phyloP scores from a whole-genome alignment of 208 protist species.

The Kentomonas sorsogonicus region DNA sequence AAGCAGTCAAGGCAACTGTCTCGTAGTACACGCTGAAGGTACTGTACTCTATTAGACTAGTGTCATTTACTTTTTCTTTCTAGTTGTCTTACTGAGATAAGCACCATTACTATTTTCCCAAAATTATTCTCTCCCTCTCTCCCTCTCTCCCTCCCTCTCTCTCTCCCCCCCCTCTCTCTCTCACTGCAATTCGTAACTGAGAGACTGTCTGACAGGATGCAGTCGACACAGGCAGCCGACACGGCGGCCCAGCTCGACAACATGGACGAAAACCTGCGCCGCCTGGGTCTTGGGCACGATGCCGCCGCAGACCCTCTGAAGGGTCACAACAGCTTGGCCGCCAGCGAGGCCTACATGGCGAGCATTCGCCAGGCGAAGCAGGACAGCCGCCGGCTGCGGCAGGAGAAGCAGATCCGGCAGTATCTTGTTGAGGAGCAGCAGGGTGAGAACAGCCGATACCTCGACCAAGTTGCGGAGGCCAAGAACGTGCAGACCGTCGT shows the following conservation, averaged over 20 bases:
- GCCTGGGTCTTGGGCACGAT: constrained; percentile 43
- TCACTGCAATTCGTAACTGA: neutral
- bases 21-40: no score
- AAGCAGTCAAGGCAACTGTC: no score
- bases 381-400: constrained; percentile 37
- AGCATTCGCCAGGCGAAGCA: constrained; percentile 46
- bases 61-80: neutral
- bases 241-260: constrained; percentile 40
- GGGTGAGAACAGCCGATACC: constrained; percentile 22
- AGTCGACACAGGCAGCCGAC: constrained; percentile 18
- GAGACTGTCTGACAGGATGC: constrained; percentile 12
- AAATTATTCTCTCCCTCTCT: neutral
- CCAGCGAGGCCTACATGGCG: constrained; percentile 41
- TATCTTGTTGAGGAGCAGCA: constrained; percentile 43
- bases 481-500: constrained; percentile 23
- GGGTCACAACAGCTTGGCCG: constrained; percentile 1
- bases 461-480: constrained; percentile 11
- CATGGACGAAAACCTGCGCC: constrained; percentile 78
- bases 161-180: neutral
- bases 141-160: neutral
- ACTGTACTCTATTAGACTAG: no score
- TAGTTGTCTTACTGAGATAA: neutral
- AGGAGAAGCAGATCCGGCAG: constrained; percentile 59
- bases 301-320: constrained; percentile 6
- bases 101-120: no score